Conservation (phyloP, 768 basidiomycete species). For the Amanita inopinata region DNA sequence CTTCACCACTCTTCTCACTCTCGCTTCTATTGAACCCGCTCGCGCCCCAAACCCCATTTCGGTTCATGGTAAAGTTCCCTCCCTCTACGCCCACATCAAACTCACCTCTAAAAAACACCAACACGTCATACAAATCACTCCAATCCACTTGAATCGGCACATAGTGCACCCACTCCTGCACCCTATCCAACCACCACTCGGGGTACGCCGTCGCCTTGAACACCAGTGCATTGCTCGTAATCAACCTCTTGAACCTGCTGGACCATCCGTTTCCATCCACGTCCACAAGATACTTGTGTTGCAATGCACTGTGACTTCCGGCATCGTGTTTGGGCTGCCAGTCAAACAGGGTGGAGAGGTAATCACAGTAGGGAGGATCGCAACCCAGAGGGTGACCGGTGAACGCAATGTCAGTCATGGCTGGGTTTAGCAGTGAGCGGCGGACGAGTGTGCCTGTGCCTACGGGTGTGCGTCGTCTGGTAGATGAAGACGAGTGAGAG, state of each 20-base stretch:
- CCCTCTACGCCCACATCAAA: slow-evolving; percentile 17
- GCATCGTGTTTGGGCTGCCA: slow-evolving; percentile 29
- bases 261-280: slow-evolving; percentile 60
- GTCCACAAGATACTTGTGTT: slow-evolving; percentile 50
- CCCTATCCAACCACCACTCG: slow-evolving; percentile 53
- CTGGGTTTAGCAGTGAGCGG: slow-evolving; percentile 32
- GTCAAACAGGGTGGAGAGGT: slow-evolving; percentile 35
- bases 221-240: slow-evolving; percentile 48
- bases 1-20: background rate
- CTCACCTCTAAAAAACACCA: slow-evolving; percentile 57
- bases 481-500: slow-evolving; percentile 3
- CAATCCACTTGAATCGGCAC: slow-evolving; percentile 53
- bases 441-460: slow-evolving; percentile 23
- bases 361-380: slow-evolving; percentile 29
- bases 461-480: slow-evolving; percentile 9
- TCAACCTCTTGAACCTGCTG: slow-evolving; percentile 48
- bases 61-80: no score
- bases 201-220: slow-evolving; percentile 61
- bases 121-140: slow-evolving; percentile 52
- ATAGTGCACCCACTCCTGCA: slow-evolving; percentile 63
- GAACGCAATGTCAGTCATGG: slow-evolving; percentile 48
- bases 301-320: slow-evolving; percentile 29
- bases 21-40: background rate
- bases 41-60: no score
- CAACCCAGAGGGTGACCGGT: slow-evolving; percentile 33